A percentile compares a stretch with the other conserved stretches of the same genome.
Conservation (phyloP, 306 rosid genomes). For the Begonia fuchsioides region DNA sequence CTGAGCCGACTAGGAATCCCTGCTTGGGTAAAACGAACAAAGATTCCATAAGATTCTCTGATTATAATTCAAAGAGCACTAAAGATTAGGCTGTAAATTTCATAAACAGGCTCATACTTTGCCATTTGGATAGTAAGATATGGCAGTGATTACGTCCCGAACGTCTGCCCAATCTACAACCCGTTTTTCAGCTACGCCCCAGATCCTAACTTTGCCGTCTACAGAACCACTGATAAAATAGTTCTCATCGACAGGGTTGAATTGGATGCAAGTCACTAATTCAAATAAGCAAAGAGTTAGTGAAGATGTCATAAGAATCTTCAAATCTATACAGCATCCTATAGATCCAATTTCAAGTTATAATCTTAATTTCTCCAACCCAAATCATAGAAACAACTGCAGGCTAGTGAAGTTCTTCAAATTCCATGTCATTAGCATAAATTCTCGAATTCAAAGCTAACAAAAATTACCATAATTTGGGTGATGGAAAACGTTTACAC, state of each 20-base stretch:
- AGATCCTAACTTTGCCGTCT: conserved; percentile 80
- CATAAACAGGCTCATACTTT: conserved; percentile 30
- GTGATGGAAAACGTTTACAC: conserved; percentile 52
- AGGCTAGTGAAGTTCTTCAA: no score
- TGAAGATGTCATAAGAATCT: neutral
- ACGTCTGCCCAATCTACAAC: conserved; percentile 86
- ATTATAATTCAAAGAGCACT: neutral
- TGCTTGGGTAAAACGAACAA: no score
- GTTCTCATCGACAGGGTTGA: conserved; percentile 62
- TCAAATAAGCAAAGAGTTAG: conserved; percentile 8
- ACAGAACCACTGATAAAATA: conserved; percentile 83
- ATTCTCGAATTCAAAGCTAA: neutral
- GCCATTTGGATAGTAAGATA: conserved; percentile 66
- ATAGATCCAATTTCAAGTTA: neutral
- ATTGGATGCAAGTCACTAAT: conserved; percentile 79
- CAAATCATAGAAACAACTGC: no score
- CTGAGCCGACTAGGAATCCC: conserved; percentile 73
- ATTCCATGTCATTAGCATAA: no score
- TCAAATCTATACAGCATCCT: neutral
- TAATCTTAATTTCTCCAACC: no score
- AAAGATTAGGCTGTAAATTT: neutral
- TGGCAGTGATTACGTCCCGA: conserved; percentile 64
- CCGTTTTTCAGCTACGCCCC: conserved; percentile 59
- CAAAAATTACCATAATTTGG: conserved; percentile 51
- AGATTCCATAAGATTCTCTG: no score